Conservation (phyloP, 805 yeast species). For the Saccharomycopsis vini region DNA sequence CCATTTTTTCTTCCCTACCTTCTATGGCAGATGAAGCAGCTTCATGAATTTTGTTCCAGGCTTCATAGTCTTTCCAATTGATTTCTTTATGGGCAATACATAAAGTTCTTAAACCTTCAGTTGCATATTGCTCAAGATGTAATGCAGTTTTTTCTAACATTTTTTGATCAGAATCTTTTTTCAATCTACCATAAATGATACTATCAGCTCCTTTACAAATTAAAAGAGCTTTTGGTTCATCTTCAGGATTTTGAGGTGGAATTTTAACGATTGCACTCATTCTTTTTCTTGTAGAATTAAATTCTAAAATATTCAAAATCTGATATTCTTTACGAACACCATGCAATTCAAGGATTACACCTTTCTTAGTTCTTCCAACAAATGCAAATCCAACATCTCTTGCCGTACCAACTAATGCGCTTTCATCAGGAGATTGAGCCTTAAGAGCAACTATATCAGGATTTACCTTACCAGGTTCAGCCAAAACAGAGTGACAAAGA, state of each 20-base stretch:
- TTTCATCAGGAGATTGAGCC: conserved; percentile 85
- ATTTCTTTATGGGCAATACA: conserved; percentile 70
- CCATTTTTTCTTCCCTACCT: conserved; percentile 64
- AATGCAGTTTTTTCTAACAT: conserved; percentile 56
- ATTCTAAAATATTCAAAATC: conserved; percentile 61
- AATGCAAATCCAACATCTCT: conserved; percentile 68
- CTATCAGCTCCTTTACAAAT: conserved; percentile 85
- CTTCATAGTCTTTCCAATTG: conserved; percentile 49
- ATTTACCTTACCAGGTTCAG: conserved; percentile 54
- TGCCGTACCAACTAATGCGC: conserved; percentile 76
- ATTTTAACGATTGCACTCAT: conserved; percentile 79
- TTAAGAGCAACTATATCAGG: conserved; percentile 49
- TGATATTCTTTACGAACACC: conserved; percentile 66
- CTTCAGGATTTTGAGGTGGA: conserved; percentile 39
- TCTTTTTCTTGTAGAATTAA: conserved; percentile 88
- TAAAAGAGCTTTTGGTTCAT: conserved; percentile 50
- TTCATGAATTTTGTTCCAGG: conserved; percentile 56
- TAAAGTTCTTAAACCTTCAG: conserved; percentile 75
- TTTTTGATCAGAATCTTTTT: conserved; percentile 35
- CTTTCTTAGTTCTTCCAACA: conserved; percentile 56
- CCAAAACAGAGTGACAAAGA: conserved; percentile 69
- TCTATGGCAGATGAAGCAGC: conserved; percentile 54
- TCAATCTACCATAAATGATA: conserved; percentile 60
- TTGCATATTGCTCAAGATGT: conserved; percentile 70
- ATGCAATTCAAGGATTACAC: conserved; percentile 57